These are phyloP conservation scores for Sanghuangporus sanghuang DNA, from an alignment of 1,284 basidiomycete species.

Conservation along the genomic window DNA sequence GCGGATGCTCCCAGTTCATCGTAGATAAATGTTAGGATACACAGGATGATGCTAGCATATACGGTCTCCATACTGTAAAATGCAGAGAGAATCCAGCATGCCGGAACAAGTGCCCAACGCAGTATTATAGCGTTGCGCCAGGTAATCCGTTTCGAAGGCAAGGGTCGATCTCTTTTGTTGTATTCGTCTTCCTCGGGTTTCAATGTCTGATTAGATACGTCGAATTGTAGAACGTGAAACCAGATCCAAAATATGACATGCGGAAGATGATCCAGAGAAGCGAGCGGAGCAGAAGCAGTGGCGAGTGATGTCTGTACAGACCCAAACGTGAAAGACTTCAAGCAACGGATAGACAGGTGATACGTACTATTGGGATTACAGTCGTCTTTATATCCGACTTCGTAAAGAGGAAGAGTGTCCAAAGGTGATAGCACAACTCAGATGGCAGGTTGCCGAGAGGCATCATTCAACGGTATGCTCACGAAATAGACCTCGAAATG, in stretches of 20 bases:
- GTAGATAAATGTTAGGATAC: conserved; percentile 23
- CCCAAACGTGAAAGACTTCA: neutral
- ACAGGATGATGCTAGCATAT: conserved; percentile 21
- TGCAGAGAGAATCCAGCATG: conserved; percentile 26
- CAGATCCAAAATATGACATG: conserved; percentile 36
- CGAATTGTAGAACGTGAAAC: conserved; percentile 37
- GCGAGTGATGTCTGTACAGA: conserved; percentile 32
- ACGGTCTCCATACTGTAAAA: conserved; percentile 23
- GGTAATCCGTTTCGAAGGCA: conserved; percentile 38
- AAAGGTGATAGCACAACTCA: conserved; percentile 20
- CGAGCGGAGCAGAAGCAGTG: conserved; percentile 27
- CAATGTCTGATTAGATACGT: conserved; percentile 39
- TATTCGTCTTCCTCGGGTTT: conserved; percentile 34
- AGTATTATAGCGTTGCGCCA: conserved; percentile 27
- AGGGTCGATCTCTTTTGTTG: conserved; percentile 41
- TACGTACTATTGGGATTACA: conserved; percentile 16
- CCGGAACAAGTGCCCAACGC: conserved; percentile 30
- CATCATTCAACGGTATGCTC: neutral
- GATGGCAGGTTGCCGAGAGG: neutral
- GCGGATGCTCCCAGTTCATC: conserved; percentile 24
- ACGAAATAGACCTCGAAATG: neutral
- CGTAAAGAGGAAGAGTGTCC: conserved; percentile 18
- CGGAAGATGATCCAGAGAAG: conserved; percentile 19
- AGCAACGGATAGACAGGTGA: neutral
- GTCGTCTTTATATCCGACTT: conserved; percentile 19